phyloP scores from a whole-genome alignment of 768 basidiomycete species.

The Amylocystis lapponica region DNA sequence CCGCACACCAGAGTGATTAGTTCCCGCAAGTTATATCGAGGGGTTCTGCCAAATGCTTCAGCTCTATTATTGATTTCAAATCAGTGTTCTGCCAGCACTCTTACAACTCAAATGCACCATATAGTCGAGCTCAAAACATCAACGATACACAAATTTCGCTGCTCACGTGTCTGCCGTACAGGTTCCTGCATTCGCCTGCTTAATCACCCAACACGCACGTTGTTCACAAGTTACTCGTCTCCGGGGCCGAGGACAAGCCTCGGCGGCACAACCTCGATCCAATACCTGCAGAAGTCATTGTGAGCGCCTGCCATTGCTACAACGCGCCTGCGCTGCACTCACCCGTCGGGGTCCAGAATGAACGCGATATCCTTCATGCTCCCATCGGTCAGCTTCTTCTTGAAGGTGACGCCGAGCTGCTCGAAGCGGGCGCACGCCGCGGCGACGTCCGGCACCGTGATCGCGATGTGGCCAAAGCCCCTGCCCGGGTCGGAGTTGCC shows the following conservation, averaged over 20 bases:
- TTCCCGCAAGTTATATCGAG: too few relatives aligned
- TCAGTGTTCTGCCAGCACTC: too few relatives aligned
- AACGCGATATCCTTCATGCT: conserved; percentile 83
- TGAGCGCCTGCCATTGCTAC: background rate
- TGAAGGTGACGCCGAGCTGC: conserved; percentile 69
- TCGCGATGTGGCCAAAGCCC: conserved; percentile 84
- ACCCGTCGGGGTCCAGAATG: conserved; percentile 81
- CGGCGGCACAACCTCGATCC: conserved; percentile 47
- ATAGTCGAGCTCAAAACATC: too few relatives aligned
- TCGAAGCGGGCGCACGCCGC: conserved; percentile 80
- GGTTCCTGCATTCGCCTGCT: too few relatives aligned
- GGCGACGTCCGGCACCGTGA: conserved; percentile 76
- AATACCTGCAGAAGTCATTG: conserved; percentile 37
- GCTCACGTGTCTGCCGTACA: too few relatives aligned
- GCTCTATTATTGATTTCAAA: too few relatives aligned
- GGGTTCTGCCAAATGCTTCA: too few relatives aligned
- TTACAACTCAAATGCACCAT: too few relatives aligned
- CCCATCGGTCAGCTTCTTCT: conserved; percentile 81
- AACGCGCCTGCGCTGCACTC: conserved; percentile 2
- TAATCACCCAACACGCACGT: too few relatives aligned
- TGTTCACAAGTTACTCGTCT: too few relatives aligned
- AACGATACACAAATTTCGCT: too few relatives aligned
- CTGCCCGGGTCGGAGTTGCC: conserved; percentile 80
- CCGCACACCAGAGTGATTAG: too few relatives aligned
- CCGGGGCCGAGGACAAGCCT: background rate